Evolutionary conservation across 2,329 filamentous ascomycete genomes (phyloP), one percentile per base, ranked within the genome.

Genomic region (Ophiocordyceps sinensis): DNA sequence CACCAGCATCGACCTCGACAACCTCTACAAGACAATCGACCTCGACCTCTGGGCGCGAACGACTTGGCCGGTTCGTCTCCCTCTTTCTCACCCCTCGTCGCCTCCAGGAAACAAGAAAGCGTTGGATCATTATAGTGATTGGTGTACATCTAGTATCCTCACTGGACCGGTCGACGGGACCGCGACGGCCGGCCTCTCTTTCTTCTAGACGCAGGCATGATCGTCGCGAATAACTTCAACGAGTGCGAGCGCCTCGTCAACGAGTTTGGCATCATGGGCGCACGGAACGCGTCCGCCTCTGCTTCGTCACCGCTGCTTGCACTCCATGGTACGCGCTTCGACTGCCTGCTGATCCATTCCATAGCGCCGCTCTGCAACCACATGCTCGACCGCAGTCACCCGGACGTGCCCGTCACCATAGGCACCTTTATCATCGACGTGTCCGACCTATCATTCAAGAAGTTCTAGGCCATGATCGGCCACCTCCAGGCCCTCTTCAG

Each of bases 351-450:
- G 32, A 7, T 15, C 15, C 32, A n/a, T 10, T 66, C 95, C 61
- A 79, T 81, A 48, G 79, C 93, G 65, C 88, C 89, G 3, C 65
- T 95, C 36, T 88, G 84, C 64, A 85, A 85, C 32, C 74, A 83
- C 52, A 72, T 94, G 46, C 65, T 67, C 37, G 75, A 85, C 52
- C 75, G 88, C 52, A 76, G 79, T 8, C 67, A 84, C 57, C 72
- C 81, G 4, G 75, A 80, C 47, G 87, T 85, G n/a, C 89, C 89
- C 7, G 86, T 95, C 51, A 89, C 87, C 32, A 80, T 91, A 52
- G 88, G 82, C 54, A 94, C 85, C 52, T 95, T 95, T 63, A 94
- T 96, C 51, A 87, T 95, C 43, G 89, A 96, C 59, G 86, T 96
- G 47, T 82, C 78, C 14, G 79, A 81, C 13, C 88, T 95, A 23